Evolutionary conservation across 306 rosid species (phyloP).

Genomic region (Corylus americana): DNA sequence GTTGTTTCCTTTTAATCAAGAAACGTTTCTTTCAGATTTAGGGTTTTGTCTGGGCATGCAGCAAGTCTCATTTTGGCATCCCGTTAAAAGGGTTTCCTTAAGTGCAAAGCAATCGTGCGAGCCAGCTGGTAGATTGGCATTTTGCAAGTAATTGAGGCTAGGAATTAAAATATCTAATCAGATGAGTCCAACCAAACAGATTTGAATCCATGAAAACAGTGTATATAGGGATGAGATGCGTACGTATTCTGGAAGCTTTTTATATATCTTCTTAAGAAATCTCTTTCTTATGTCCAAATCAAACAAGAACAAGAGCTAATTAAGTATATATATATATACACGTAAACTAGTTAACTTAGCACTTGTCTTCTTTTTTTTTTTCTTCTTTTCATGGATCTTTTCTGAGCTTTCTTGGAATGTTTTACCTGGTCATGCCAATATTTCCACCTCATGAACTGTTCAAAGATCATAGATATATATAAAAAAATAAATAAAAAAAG

Average conservation of each 20-base stretch:
- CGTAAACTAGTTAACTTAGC: neutral
- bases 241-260: neutral
- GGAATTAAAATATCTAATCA: neutral
- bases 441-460: no score
- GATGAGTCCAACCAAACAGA: neutral
- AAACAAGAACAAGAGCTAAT: neutral
- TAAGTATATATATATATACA: neutral
- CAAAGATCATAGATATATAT: no score
- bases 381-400: neutral
- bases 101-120: neutral
- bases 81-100: neutral
- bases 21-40: neutral
- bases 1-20: neutral
- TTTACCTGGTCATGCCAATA: neutral
- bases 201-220: no score
- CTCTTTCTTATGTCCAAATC: neutral
- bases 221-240: neutral
- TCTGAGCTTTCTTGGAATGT: neutral
- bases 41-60: neutral
- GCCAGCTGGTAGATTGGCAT: neutral
- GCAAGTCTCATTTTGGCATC: neutral
- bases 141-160: neutral
- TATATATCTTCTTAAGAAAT: neutral
- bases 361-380: no score
- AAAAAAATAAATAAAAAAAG: no score